Percentiles rank a stretch among this genome's conserved stretches.
phyloP scores from a whole-genome alignment of 139 green algal species.

The Chloropicon primus region DNA sequence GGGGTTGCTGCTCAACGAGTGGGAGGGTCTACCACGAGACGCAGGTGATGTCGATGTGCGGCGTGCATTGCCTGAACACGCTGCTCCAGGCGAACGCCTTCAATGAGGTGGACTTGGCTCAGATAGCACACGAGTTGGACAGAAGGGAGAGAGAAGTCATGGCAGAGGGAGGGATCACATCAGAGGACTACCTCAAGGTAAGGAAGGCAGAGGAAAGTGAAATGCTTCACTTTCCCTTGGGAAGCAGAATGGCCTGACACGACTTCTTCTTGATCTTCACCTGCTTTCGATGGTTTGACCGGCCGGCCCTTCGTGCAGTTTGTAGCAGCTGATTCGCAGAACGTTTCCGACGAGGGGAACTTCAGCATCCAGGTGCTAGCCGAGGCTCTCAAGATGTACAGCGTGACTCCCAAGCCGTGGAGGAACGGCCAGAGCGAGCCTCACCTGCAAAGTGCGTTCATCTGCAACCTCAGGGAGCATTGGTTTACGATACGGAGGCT shows the following conservation, averaged over 20 bases:
- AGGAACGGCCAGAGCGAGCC: neutral
- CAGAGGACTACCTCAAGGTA: slow-evolving; percentile 18
- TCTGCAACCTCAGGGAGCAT: slow-evolving; percentile 57
- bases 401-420: slow-evolving; percentile 23
- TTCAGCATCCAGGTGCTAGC: slow-evolving; percentile 68
- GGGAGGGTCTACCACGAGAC: slow-evolving; percentile 50
- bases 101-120: slow-evolving; percentile 42
- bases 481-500: neutral
- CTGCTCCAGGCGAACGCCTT: slow-evolving; percentile 66
- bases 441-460: slow-evolving; percentile 34
- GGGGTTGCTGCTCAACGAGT: too few relatives aligned
- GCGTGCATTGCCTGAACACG: slow-evolving; percentile 67
- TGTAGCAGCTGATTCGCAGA: slow-evolving; percentile 39
- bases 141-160: slow-evolving; percentile 48
- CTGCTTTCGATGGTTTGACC: too few relatives aligned
- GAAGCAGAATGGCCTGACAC: too few relatives aligned
- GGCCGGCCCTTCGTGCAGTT: slow-evolving; percentile 22
- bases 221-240: too few relatives aligned
- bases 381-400: slow-evolving; percentile 56
- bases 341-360: slow-evolving; percentile 62
- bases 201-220: too few relatives aligned
- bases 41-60: slow-evolving; percentile 52
- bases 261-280: too few relatives aligned
- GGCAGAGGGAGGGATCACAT: slow-evolving; percentile 30
- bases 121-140: slow-evolving; percentile 67